Evolutionary conservation across 192 early-diverging fungal genomes (phyloP).

Genomic region (Piromyces finnis): DNA sequence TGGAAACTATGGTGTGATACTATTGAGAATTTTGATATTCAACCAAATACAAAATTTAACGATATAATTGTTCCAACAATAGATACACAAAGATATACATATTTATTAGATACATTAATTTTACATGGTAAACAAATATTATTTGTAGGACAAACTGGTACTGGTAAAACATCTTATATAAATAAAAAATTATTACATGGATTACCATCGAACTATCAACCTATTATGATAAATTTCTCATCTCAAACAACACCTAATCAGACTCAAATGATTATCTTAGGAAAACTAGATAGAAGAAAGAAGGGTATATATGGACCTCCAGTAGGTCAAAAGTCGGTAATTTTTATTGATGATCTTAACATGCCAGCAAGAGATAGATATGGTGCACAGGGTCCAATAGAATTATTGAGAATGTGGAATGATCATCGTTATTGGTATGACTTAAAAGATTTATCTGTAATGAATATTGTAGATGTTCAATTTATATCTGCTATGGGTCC

Average conservation of each 20-base stretch:
- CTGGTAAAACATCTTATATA: constrained; percentile 43
- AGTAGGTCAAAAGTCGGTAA: constrained; percentile 23
- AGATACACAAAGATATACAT: constrained; percentile 37
- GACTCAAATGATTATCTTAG: constrained; percentile 37
- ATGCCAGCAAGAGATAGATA: constrained; percentile 44
- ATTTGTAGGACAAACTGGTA: constrained; percentile 40
- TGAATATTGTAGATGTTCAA: constrained; percentile 7
- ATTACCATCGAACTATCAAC: constrained; percentile 25
- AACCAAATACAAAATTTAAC: constrained; percentile 27
- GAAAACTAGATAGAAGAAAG: constrained; percentile 38
- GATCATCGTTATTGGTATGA: constrained; percentile 32
- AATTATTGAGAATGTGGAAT: constrained; percentile 37
- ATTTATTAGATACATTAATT: constrained; percentile 35
- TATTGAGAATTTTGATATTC: constrained; percentile 19
- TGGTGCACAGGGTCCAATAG: constrained; percentile 42
- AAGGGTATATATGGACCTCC: constrained; percentile 42
- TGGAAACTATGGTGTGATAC: constrained; percentile 34
- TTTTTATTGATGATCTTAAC: constrained; percentile 45
- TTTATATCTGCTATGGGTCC: constrained; percentile 42
- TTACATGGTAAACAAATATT: constrained; percentile 23
- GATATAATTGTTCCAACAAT: constrained; percentile 43
- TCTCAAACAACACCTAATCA: constrained; percentile 33
- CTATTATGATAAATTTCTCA: constrained; percentile 40
- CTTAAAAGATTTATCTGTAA: constrained; percentile 31
- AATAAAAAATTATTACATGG: constrained; percentile 27